Evolutionary conservation across 2,329 filamentous ascomycete species (phyloP), one percentile per base, ranked within the genome.

Genomic region (Teratosphaeria gauchensis): DNA sequence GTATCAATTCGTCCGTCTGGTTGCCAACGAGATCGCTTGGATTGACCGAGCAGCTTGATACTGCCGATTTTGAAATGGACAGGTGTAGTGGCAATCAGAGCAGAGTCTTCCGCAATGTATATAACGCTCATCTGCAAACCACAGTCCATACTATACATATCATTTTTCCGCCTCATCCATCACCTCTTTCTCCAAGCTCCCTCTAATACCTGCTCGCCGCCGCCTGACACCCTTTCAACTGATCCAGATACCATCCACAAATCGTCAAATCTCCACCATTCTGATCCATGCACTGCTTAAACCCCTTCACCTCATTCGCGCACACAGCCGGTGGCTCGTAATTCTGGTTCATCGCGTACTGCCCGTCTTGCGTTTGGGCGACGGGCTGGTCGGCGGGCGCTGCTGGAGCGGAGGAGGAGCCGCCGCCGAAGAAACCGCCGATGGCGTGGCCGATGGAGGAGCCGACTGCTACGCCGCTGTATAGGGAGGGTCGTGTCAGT

Each of bases 281-380:
- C 72, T 97, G 89, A 75, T 97, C 92, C 87, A 99, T 88, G 82
- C 94, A 99, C 79, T 87, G 88, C 70, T 90, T 92, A 82, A 99
- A 97, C 77, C 83, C 84, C 76, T 86, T 84, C 57, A 91, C 85
- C 68, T 94, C 90, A 57, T 81, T 84, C 64, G 85, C 84, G 78
- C 94, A 99, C 74, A 68, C 71, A 62, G 69, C 72, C 72, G 62
- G 71, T 74, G 71, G 77, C 62, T 77, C 70, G 55, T 74, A 73
- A 64, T 71, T 63, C 57, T 67, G 61, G 58, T 66, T 65, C 56
- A 67, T 61, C 31, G 62, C 42, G 59, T 65, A 65, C 62, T 63
- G 60, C 66, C 65, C 71, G 60, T 71, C 74, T 67, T 71, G 63
- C 60, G 64, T 57, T 16, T 35, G 31, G 62, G 59, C 59, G 53